Conservation (phyloP, 2,329 filamentous ascomycete species). For the Zymoseptoria passerinii region DNA sequence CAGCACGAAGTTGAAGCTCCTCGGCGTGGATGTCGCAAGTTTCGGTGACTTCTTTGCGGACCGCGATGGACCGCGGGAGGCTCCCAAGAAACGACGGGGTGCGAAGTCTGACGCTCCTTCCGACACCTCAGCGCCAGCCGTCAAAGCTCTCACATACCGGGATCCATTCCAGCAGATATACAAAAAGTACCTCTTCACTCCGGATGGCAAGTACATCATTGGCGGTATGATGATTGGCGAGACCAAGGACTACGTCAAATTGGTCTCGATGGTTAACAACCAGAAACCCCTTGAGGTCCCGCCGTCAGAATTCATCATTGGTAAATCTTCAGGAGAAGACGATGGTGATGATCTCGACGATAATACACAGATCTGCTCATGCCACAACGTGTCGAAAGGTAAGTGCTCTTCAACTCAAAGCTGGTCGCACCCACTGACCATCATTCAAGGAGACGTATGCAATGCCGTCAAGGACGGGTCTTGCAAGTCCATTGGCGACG, state of each 20-base stretch:
- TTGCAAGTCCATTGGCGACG: slow-evolving; percentile 71
- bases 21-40: slow-evolving; percentile 84
- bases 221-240: slow-evolving; percentile 98
- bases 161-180: slow-evolving; percentile 84
- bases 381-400: slow-evolving; percentile 77
- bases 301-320: slow-evolving; percentile 75
- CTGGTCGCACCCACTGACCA: background rate
- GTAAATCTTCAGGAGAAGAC: slow-evolving; percentile 66
- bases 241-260: slow-evolving; percentile 79
- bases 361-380: slow-evolving; percentile 84
- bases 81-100: slow-evolving; percentile 52
- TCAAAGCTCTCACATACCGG: slow-evolving; percentile 80
- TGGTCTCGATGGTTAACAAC: slow-evolving; percentile 78
- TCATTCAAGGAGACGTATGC: slow-evolving; percentile 57
- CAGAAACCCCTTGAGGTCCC: slow-evolving; percentile 71
- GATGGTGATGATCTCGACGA: slow-evolving; percentile 72
- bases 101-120: slow-evolving; percentile 14
- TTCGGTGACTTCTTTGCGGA: slow-evolving; percentile 94
- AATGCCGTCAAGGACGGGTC: slow-evolving; percentile 64
- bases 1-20: slow-evolving; percentile 82
- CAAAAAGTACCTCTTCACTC: slow-evolving; percentile 87
- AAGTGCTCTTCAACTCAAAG: background rate
- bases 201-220: slow-evolving; percentile 80
- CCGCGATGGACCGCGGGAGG: slow-evolving; percentile 65
- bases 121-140: slow-evolving; percentile 44